Conservation (phyloP, 2,329 filamentous ascomycete species). For the Endoconidiophora polonica region DNA sequence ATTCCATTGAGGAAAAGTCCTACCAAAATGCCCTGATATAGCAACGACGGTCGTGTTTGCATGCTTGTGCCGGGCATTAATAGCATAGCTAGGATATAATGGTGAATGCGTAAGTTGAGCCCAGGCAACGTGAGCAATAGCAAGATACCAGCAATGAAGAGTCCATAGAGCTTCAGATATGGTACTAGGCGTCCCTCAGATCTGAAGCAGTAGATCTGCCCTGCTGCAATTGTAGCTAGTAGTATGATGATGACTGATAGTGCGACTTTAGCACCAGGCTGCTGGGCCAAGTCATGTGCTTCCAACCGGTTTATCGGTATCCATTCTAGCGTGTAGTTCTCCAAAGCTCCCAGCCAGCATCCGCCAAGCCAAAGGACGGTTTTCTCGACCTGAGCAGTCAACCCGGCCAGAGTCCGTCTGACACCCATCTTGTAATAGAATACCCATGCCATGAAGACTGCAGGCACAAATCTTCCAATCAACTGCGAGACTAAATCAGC, state of each 20-base stretch:
- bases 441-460: slow-evolving; percentile 72
- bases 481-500: slow-evolving; percentile 60
- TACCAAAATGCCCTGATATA: slow-evolving; percentile 80
- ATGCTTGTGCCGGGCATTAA: slow-evolving; percentile 77
- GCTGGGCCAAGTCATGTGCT: slow-evolving; percentile 69
- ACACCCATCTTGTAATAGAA: slow-evolving; percentile 74
- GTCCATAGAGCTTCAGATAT: slow-evolving; percentile 61
- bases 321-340: slow-evolving; percentile 88
- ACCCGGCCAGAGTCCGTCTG: slow-evolving; percentile 48
- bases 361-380: slow-evolving; percentile 77
- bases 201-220: slow-evolving; percentile 74
- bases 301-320: slow-evolving; percentile 91
- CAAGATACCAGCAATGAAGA: slow-evolving; percentile 50
- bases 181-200: slow-evolving; percentile 64
- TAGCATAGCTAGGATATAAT: slow-evolving; percentile 80
- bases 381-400: slow-evolving; percentile 78
- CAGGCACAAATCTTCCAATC: slow-evolving; percentile 68
- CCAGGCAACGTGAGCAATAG: slow-evolving; percentile 56
- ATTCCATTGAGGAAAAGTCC: slow-evolving; percentile 90
- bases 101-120: slow-evolving; percentile 75
- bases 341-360: slow-evolving; percentile 79
- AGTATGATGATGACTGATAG: slow-evolving; percentile 60
- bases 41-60: slow-evolving; percentile 66
- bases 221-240: slow-evolving; percentile 49
- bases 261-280: slow-evolving; percentile 76